Evolutionary conservation across 2,329 filamentous ascomycete genomes (phyloP).

Genomic region (Pyrenochaeta sp.): DNA sequence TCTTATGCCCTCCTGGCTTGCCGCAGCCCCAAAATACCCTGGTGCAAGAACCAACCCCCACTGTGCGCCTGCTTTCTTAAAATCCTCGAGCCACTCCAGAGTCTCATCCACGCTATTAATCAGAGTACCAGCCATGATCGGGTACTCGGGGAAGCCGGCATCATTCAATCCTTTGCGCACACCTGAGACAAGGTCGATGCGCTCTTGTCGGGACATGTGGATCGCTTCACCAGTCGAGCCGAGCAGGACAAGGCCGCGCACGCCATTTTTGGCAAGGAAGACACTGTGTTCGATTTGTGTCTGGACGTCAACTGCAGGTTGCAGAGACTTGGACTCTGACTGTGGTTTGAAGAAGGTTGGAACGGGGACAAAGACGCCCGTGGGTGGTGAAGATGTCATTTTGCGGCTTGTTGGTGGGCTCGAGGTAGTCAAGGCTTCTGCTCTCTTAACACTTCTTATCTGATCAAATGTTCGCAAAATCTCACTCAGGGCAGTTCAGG

Average conservation of each 20-base stretch:
- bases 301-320: constrained; percentile 64
- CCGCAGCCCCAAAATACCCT: constrained; percentile 70
- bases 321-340: constrained; percentile 54
- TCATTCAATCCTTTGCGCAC: constrained; percentile 64
- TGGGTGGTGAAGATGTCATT: constrained; percentile 44
- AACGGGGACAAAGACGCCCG: constrained; percentile 54
- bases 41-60: constrained; percentile 71
- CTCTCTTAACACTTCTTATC: neutral
- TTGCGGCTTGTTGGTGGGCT: constrained; percentile 17
- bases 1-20: constrained; percentile 66
- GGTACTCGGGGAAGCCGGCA: constrained; percentile 66
- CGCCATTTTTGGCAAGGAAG: constrained; percentile 67
- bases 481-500: neutral
- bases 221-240: constrained; percentile 72
- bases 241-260: constrained; percentile 68
- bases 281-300: constrained; percentile 67
- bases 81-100: constrained; percentile 64
- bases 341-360: constrained; percentile 70
- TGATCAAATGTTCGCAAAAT: no score
- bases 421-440: neutral
- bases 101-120: constrained; percentile 70
- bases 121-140: constrained; percentile 69
- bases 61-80: constrained; percentile 65
- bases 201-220: constrained; percentile 67
- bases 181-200: constrained; percentile 62